A percentile compares a stretch with the other conserved stretches of the same genome.
Evolutionary conservation across 805 yeast genomes (phyloP).

Genomic region (Grigorovia transvaalensis): DNA sequence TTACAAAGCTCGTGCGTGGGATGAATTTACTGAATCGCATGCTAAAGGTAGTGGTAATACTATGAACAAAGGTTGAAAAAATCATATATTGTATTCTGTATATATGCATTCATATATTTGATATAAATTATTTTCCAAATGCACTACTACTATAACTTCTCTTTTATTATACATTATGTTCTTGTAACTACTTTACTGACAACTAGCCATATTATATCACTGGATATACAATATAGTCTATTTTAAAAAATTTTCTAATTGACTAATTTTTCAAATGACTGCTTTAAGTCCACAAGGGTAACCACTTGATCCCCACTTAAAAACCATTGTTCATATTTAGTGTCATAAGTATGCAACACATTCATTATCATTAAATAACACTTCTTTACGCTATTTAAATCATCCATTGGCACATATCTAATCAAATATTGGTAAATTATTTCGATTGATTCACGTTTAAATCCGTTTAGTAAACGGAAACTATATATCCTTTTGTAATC

Average conservation of each 20-base stretch:
- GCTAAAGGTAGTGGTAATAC: constrained; percentile 89
- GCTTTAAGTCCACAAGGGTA: constrained; percentile 21
- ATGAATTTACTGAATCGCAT: constrained; percentile 78
- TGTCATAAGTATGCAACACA: constrained; percentile 19
- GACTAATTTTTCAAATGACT: constrained; percentile 6
- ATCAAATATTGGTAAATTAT: constrained; percentile 15
- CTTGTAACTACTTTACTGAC: not conserved
- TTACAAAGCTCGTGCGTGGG: constrained; percentile 78
- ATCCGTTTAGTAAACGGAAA: constrained; percentile 21
- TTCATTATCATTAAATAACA: constrained; percentile 21
- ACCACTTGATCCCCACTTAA: constrained; percentile 20
- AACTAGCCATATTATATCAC: not conserved
- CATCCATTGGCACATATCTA: constrained; percentile 1
- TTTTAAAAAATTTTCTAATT: too few relatives aligned
- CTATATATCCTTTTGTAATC: constrained; percentile 18
- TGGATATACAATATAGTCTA: not conserved
- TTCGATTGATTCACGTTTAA: constrained; percentile 25
- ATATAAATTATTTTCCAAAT: too few relatives aligned
- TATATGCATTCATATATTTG: not conserved
- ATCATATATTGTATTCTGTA: not conserved
- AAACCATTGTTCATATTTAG: constrained; percentile 23
- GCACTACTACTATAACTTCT: too few relatives aligned
- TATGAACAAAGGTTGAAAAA: constrained; percentile 42
- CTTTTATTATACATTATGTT: too few relatives aligned
- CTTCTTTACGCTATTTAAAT: constrained; percentile 9